A percentile compares a stretch with the other conserved stretches of the same genome.
phyloP scores from a whole-genome alignment of 805 yeast genomes.

The Citeromyces matritensis region DNA sequence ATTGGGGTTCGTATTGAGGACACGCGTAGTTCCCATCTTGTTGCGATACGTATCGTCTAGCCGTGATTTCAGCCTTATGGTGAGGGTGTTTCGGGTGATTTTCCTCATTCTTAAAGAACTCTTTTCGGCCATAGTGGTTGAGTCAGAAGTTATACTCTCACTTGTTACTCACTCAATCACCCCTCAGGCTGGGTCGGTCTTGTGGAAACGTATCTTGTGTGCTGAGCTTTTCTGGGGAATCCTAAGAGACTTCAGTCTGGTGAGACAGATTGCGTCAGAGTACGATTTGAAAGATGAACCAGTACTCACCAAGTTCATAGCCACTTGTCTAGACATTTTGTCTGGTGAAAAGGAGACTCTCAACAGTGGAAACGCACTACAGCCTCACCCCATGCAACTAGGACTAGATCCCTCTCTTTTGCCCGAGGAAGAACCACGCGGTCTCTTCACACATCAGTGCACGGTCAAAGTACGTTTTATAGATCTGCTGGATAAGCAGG shows the following conservation, averaged over 20 bases:
- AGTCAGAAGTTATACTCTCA: constrained; percentile 70
- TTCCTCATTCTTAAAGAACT: constrained; percentile 47
- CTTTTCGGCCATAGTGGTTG: constrained; percentile 48
- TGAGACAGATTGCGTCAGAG: constrained; percentile 35
- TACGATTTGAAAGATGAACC: constrained; percentile 44
- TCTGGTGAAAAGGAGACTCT: constrained; percentile 16
- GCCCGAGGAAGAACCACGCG: constrained; percentile 6
- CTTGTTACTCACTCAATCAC: constrained; percentile 61
- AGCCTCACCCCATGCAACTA: constrained; percentile 10
- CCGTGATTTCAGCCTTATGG: constrained; percentile 51
- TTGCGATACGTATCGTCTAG: constrained; percentile 45
- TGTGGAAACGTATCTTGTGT: constrained; percentile 65
- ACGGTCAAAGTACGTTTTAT: constrained; percentile 38
- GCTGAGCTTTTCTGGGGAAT: constrained; percentile 58
- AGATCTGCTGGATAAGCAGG: constrained; percentile 69
- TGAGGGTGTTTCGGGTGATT: constrained; percentile 64
- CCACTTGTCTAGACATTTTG: constrained; percentile 21
- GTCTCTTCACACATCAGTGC: constrained; percentile 27
- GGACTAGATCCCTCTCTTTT: constrained; percentile 1
- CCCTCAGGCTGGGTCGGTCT: constrained; percentile 32
- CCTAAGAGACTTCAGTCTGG: constrained; percentile 36
- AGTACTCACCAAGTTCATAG: constrained; percentile 41
- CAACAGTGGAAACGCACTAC: constrained; percentile 17
- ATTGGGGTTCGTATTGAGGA: constrained; percentile 48
- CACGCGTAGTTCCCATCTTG: constrained; percentile 61